Evolutionary conservation across 352 stramenopile genomes (phyloP).

Genomic region (Pythium folliculosum): DNA sequence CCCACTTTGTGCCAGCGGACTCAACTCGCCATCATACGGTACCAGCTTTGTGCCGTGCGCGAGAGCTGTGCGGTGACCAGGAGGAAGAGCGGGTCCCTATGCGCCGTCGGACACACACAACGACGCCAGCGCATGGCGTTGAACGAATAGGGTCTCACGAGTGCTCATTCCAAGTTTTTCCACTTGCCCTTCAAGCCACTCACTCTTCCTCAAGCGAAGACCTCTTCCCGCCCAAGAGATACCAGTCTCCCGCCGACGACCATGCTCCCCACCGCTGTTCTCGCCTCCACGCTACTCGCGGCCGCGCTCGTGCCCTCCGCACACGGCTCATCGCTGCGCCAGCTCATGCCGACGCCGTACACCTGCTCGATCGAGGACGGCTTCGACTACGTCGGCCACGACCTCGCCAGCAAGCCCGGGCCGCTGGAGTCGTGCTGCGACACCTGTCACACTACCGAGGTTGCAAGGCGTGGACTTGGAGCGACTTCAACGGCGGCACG

Average conservation of each 20-base stretch:
- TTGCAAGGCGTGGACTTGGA: constrained; percentile 33
- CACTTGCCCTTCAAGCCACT: background rate
- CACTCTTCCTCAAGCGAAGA: no score
- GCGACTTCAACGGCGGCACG: constrained; percentile 46
- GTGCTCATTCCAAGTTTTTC: constrained; percentile 4
- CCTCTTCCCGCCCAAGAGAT: background rate
- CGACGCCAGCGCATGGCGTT: no score
- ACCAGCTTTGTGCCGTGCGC: no score
- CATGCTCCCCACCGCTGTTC: background rate
- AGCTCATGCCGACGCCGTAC: background rate
- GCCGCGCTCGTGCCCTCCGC: no score
- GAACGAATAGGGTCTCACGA: no score
- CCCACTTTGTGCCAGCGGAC: no score
- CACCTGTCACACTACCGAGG: background rate
- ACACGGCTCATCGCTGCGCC: background rate
- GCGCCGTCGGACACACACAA: no score
- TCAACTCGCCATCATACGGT: no score
- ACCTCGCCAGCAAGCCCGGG: background rate
- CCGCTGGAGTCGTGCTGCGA: background rate
- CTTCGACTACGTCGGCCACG: constrained; percentile 2
- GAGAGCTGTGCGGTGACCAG: no score
- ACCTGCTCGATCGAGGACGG: background rate
- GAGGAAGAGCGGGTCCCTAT: no score
- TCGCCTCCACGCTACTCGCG: background rate
- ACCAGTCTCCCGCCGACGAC: background rate